phyloP scores from a whole-genome alignment of 2,329 filamentous ascomycete species.

The Clathrospora elynae region DNA sequence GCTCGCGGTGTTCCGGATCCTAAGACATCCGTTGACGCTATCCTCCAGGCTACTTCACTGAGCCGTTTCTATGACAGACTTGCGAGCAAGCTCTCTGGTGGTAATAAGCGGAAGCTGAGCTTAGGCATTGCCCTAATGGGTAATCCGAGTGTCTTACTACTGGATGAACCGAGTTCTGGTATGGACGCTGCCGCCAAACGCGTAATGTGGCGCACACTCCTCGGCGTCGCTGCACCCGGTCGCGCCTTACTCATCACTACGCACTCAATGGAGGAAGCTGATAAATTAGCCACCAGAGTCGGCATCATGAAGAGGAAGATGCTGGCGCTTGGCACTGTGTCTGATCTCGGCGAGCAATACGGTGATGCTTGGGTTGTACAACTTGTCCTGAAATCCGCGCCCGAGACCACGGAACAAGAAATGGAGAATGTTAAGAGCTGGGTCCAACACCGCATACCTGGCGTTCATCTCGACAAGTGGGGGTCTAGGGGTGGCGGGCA shows the following conservation, averaged over 20 bases:
- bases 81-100: constrained; percentile 80
- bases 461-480: constrained; percentile 61
- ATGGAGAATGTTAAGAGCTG: constrained; percentile 69
- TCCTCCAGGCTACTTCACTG: constrained; percentile 82
- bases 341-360: constrained; percentile 73
- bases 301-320: constrained; percentile 86
- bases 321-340: constrained; percentile 80
- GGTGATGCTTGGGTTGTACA: constrained; percentile 83
- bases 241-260: constrained; percentile 88
- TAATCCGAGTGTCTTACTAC: constrained; percentile 82
- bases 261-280: constrained; percentile 94
- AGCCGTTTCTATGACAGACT: constrained; percentile 72
- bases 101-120: constrained; percentile 91
- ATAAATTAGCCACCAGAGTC: constrained; percentile 80
- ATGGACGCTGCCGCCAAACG: constrained; percentile 91
- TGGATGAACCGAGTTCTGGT: constrained; percentile 87
- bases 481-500: constrained; percentile 75
- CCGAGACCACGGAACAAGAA: constrained; percentile 70
- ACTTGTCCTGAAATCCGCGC: constrained; percentile 74
- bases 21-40: constrained; percentile 75
- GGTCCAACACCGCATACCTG: constrained; percentile 65
- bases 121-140: constrained; percentile 91
- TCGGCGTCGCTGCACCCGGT: constrained; percentile 69
- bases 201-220: constrained; percentile 88
- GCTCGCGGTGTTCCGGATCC: constrained; percentile 78